A percentile compares a stretch with the other conserved stretches of the same genome.
phyloP scores from a whole-genome alignment of 2,329 filamentous ascomycete genomes.

The Volutella citrinella region DNA sequence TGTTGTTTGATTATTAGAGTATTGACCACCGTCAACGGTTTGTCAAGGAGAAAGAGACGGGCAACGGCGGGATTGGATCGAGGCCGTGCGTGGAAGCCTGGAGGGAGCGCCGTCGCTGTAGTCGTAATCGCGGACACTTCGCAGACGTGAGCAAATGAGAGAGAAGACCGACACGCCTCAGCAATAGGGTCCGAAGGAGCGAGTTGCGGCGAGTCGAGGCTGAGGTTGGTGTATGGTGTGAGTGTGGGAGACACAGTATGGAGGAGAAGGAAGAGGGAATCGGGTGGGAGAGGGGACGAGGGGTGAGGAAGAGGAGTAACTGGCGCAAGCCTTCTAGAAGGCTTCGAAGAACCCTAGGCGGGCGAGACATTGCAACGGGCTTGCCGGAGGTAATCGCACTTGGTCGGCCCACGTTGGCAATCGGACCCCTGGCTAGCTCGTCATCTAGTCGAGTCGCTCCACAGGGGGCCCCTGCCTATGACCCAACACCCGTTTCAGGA shows the following conservation, averaged over 20 bases:
- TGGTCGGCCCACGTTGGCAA: slow-evolving; percentile 21
- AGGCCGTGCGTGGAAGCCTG: slow-evolving; percentile 1
- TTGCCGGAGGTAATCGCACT: slow-evolving; percentile 26
- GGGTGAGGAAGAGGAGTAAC: slow-evolving; percentile 8
- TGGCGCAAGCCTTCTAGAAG: slow-evolving; percentile 29
- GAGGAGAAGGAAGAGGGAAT: slow-evolving; percentile 8
- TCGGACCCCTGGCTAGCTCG: slow-evolving; percentile 21
- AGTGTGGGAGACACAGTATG: neutral
- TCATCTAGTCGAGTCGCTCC: slow-evolving; percentile 14
- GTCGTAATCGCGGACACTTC: slow-evolving; percentile 10
- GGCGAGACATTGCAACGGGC: slow-evolving; percentile 28
- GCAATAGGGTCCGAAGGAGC: slow-evolving; percentile 17
- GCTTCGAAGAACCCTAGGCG: slow-evolving; percentile 25
- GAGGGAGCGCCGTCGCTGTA: slow-evolving; percentile 4
- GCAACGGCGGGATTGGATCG: no score
- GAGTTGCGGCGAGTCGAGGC: slow-evolving; percentile 17
- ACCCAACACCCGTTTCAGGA: slow-evolving; percentile 25
- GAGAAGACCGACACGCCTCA: slow-evolving; percentile 26
- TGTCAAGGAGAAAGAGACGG: no score
- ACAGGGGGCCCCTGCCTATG: slow-evolving; percentile 18
- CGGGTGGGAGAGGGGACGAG: slow-evolving; percentile 10
- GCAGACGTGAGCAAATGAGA: slow-evolving; percentile 14
- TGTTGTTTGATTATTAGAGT: no score
- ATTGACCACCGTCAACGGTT: no score
- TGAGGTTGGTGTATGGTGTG: slow-evolving; percentile 7